A percentile compares a stretch with the other conserved stretches of the same genome.
phyloP scores from a whole-genome alignment of 2,329 filamentous ascomycete genomes.

The Reticulascus tulasneorum region DNA sequence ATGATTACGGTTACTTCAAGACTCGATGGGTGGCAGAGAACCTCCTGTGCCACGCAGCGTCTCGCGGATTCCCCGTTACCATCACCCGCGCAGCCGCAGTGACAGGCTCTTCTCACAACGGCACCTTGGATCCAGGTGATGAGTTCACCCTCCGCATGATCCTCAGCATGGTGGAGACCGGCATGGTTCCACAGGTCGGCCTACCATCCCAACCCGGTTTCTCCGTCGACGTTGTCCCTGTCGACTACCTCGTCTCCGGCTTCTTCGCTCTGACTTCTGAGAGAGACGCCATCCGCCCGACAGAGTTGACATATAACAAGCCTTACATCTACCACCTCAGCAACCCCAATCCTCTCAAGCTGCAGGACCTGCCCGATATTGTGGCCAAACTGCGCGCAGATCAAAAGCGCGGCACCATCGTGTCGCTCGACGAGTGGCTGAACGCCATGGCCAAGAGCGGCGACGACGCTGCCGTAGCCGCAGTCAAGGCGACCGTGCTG shows the following conservation, averaged over 20 bases:
- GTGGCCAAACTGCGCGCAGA: conserved; percentile 15
- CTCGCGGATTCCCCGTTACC: conserved; percentile 19
- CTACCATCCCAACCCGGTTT: conserved; percentile 17
- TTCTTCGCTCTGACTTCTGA: conserved; percentile 16
- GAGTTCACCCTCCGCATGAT: conserved; percentile 20
- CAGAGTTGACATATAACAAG: conserved; percentile 2
- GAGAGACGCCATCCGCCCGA: conserved; percentile 5
- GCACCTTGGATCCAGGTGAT: conserved; percentile 14
- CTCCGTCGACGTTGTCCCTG: conserved; percentile 18
- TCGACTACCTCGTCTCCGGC: conserved; percentile 19
- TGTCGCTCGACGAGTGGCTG: conserved; percentile 16
- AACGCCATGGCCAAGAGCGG: conserved; percentile 8
- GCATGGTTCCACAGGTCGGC: conserved; percentile 17
- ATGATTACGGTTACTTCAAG: conserved; percentile 23
- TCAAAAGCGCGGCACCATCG: conserved; percentile 8
- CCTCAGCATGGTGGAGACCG: conserved; percentile 18
- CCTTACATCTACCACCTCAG: conserved; percentile 18
- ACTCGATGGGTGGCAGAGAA: conserved; percentile 22
- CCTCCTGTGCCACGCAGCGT: conserved; percentile 18
- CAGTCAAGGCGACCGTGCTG: conserved; percentile 17
- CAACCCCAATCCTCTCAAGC: conserved; percentile 18
- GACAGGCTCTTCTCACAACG: conserved; percentile 2
- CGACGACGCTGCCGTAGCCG: conserved; percentile 12
- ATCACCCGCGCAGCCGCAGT: conserved; percentile 14
- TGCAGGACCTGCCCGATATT: conserved; percentile 17